These are phyloP conservation scores for Ligustrum vulgare DNA, from an alignment of 257 asterid species.

Conservation along the genomic window DNA sequence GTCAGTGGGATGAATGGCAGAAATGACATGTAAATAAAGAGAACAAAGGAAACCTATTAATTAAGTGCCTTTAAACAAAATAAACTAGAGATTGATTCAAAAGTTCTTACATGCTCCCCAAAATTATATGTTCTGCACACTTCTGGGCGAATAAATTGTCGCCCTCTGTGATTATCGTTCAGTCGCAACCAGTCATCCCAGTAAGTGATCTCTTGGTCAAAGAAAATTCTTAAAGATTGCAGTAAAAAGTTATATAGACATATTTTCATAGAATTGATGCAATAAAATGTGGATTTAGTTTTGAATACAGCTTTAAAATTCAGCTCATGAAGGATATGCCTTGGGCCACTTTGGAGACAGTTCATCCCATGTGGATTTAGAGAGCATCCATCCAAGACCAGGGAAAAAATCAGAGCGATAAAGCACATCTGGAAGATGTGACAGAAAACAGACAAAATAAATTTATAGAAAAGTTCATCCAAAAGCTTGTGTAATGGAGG, in stretches of 20 bases:
- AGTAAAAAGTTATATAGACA: slow-evolving; percentile 11
- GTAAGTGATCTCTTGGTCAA: slow-evolving; percentile 78
- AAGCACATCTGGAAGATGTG: slow-evolving; percentile 71
- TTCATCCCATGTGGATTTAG: slow-evolving; percentile 91
- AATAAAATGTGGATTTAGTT: slow-evolving; percentile 11
- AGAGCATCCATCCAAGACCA: slow-evolving; percentile 99
- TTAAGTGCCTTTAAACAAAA: slow-evolving; percentile 13
- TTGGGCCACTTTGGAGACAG: slow-evolving; percentile 99
- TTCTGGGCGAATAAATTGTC: slow-evolving; percentile 98
- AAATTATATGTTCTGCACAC: slow-evolving; percentile 97
- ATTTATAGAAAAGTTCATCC: slow-evolving; percentile 8
- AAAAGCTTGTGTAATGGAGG: slow-evolving; percentile 1
- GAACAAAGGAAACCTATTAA: slow-evolving; percentile 11
- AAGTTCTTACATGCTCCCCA: slow-evolving; percentile 89
- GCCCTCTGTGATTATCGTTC: slow-evolving; percentile 82
- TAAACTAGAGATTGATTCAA: slow-evolving; percentile 13
- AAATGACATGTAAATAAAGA: slow-evolving; percentile 2
- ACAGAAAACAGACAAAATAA: slow-evolving; percentile 24
- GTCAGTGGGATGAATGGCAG: background rate
- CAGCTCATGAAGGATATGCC: slow-evolving; percentile 83
- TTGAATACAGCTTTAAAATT: slow-evolving; percentile 14
- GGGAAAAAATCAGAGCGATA: slow-evolving; percentile 99
- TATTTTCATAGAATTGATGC: background rate
- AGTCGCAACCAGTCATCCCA: slow-evolving; percentile 99
- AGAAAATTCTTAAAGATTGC: slow-evolving; percentile 51